Percentiles rank a stretch among this genome's conserved stretches.
These are phyloP conservation scores for Candida arabinofermentans DNA, from an alignment of 805 yeast species.

Conservation along the genomic window DNA sequence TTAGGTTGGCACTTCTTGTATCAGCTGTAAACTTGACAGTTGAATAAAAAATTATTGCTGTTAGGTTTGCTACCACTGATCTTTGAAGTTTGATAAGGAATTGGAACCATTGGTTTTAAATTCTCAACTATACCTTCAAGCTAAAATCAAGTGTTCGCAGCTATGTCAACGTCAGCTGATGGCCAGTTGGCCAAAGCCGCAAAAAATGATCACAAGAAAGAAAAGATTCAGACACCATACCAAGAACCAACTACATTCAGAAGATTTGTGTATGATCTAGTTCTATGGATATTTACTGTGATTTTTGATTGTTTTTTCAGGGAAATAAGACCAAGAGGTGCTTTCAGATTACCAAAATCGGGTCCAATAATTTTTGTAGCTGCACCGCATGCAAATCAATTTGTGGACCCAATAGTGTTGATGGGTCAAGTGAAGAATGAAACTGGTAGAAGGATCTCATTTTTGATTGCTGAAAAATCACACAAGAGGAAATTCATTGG, in stretches of 20 bases:
- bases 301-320: conserved; percentile 63
- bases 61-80: too few relatives aligned
- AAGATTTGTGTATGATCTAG: conserved; percentile 45
- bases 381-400: conserved; percentile 87
- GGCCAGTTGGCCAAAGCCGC: neutral
- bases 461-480: conserved; percentile 51
- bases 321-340: conserved; percentile 71
- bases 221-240: conserved; percentile 15
- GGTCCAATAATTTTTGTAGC: conserved; percentile 76
- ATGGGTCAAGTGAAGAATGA: conserved; percentile 70
- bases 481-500: conserved; percentile 60
- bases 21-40: too few relatives aligned
- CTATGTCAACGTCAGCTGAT: neutral
- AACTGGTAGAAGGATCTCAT: conserved; percentile 44
- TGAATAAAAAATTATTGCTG: too few relatives aligned
- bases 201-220: neutral
- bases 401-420: conserved; percentile 68
- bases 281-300: conserved; percentile 43
- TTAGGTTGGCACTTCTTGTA: too few relatives aligned
- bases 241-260: conserved; percentile 36
- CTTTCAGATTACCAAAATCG: conserved; percentile 52
- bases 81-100: too few relatives aligned
- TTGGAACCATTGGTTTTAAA: too few relatives aligned
- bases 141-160: too few relatives aligned
- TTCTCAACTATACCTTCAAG: too few relatives aligned